A percentile compares a stretch with the other conserved stretches of the same genome.
These are phyloP conservation scores for Coelastrella sp. DNA, from an alignment of 139 green algal genomes.

Conservation along the genomic window DNA sequence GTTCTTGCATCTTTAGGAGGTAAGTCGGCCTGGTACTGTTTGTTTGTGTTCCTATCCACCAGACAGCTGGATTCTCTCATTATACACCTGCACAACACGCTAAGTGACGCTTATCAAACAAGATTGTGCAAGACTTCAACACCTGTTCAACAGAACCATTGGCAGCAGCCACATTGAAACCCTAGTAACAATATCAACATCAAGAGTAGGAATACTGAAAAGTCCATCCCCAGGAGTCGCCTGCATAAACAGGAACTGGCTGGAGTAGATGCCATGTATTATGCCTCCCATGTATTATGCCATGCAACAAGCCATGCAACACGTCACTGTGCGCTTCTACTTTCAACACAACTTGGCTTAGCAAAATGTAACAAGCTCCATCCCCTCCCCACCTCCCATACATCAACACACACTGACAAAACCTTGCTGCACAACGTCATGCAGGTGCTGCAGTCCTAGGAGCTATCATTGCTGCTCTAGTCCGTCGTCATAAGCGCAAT, in stretches of 20 bases:
- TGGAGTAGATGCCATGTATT: not conserved
- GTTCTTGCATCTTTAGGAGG: constrained; percentile 3
- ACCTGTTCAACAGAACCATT: not conserved
- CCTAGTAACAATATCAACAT: not conserved
- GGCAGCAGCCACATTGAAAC: not conserved
- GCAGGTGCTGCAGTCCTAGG: not conserved
- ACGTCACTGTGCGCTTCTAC: no score
- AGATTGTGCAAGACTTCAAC: not conserved
- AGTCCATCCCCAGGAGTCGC: not conserved
- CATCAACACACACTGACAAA: not conserved
- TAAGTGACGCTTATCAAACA: not conserved
- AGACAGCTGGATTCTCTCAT: no score
- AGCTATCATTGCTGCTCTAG: not conserved
- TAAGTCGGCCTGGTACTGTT: no score
- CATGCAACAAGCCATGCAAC: no score
- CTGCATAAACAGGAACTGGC: not conserved
- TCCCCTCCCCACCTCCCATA: no score
- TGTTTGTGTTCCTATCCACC: not conserved
- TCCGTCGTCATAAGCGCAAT: not conserved
- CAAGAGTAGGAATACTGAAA: not conserved
- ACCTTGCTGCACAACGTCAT: not conserved
- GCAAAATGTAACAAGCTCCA: no score
- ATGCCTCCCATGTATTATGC: not conserved
- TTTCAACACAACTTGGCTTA: no score
- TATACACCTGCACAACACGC: no score